Evolutionary conservation across 148 eudicot species (phyloP), one percentile per base, ranked within the genome.

Genomic region (Spergularia marina): DNA sequence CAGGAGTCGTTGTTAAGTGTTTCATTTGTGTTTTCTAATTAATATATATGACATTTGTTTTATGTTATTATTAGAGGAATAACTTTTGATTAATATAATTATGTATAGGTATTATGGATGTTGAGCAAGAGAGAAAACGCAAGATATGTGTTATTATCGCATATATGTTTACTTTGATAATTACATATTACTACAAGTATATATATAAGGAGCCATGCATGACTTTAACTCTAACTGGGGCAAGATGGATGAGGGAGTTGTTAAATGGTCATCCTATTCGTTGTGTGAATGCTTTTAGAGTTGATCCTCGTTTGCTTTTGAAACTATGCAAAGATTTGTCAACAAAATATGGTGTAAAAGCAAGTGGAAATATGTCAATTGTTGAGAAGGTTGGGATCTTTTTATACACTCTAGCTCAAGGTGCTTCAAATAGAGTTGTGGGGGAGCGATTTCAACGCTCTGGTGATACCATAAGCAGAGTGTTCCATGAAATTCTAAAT

Each of bases 241-340:
- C 54, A 55, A 71, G 23, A 55, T 71, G 74, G 74, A 71, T 71
- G 20, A 36, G 34, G 25, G 74, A 71, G 34, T 6, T 71, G 17
- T 55, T 71, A 36, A 53, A 54, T 71, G 62, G 62, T 13, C 34
- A 71, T 71, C 49, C 30, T 30, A 71, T 4, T 7, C 23, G 74
- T 53, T 71, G 61, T 55, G 30, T 34, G 1, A 71, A 71, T 14
- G 34, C 34, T 44, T 34, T 71, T 14, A 71, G 61, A 30, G 55
- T 71, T 61, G 34, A 18, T 2, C 20, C 18, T 16, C 2, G 14
- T 34, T 18, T 39, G 2, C 55, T 71, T 71, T 14, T 5, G 4
- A 13, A 71, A 14, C 55, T 71, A 54, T 54, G 51, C 17, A 25
- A 7, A 8, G 61, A 71, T 15, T 34, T 71, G 6, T 49, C 54